Evolutionary conservation across 2,329 filamentous ascomycete genomes (phyloP).

Genomic region (Trichoderma lentiforme): DNA sequence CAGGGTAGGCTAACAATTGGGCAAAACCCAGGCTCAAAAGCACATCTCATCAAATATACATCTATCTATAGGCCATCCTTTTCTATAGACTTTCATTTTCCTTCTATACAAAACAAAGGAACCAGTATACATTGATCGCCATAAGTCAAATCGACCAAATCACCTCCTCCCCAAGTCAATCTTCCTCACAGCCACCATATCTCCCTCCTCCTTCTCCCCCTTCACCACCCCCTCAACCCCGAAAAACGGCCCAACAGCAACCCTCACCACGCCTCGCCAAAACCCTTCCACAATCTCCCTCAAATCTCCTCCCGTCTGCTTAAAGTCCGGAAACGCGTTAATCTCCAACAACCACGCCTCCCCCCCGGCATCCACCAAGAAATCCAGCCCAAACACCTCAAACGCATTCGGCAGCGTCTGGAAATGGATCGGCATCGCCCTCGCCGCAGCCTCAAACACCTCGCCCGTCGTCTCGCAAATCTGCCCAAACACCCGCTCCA

Average conservation of each 20-base stretch:
- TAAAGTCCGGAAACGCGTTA: slow-evolving; percentile 95
- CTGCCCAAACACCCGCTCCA: slow-evolving; percentile 64
- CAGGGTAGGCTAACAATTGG: neutral
- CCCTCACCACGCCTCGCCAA: slow-evolving; percentile 69
- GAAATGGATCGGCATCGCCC: slow-evolving; percentile 85
- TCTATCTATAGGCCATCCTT: neutral
- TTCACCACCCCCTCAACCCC: slow-evolving; percentile 25
- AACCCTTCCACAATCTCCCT: slow-evolving; percentile 69
- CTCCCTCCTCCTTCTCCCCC: slow-evolving; percentile 31
- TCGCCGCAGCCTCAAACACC: slow-evolving; percentile 80
- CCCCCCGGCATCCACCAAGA: slow-evolving; percentile 66
- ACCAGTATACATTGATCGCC: neutral
- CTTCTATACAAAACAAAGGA: neutral
- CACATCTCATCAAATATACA: neutral
- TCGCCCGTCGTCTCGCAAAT: slow-evolving; percentile 72
- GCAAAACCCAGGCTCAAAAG: neutral
- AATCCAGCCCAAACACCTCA: slow-evolving; percentile 90
- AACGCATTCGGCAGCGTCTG: slow-evolving; percentile 85
- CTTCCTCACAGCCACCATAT: slow-evolving; percentile 51
- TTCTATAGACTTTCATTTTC: neutral
- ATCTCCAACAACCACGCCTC: slow-evolving; percentile 79
- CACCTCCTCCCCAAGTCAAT: slow-evolving; percentile 51
- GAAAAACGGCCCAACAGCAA: slow-evolving; percentile 69
- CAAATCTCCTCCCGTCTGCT: slow-evolving; percentile 82
- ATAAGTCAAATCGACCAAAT: neutral